Conservation (phyloP, 2,329 filamentous ascomycete species). For the Curvularia sp. region DNA sequence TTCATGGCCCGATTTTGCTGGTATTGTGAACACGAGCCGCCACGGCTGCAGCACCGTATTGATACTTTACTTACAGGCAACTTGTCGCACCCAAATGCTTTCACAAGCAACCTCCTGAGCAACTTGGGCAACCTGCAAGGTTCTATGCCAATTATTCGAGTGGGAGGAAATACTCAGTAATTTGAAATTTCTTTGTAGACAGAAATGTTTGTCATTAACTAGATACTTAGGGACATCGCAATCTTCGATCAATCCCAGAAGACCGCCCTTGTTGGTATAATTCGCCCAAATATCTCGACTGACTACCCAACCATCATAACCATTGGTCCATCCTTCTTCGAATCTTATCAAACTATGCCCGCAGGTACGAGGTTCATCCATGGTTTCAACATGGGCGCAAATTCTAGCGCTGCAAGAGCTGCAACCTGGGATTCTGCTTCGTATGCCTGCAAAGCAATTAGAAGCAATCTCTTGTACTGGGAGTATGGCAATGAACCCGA, state of each 20-base stretch:
- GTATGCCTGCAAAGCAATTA: constrained; percentile 64
- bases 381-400: constrained; percentile 67
- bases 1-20: constrained; percentile 15
- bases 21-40: background rate
- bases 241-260: constrained; percentile 11
- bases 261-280: constrained; percentile 56
- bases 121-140: constrained; percentile 63
- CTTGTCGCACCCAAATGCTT: constrained; percentile 62
- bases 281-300: constrained; percentile 57
- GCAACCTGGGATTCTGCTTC: constrained; percentile 63
- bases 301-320: constrained; percentile 68
- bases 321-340: constrained; percentile 68
- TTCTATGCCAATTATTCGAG: constrained; percentile 65
- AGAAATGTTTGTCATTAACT: constrained; percentile 57
- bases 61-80: constrained; percentile 52
- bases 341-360: constrained; percentile 64
- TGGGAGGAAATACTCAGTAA: constrained; percentile 71
- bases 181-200: constrained; percentile 59
- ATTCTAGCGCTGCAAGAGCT: constrained; percentile 49
- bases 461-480: constrained; percentile 62
- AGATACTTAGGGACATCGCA: constrained; percentile 42
- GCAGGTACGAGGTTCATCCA: constrained; percentile 63
- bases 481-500: constrained; percentile 71
- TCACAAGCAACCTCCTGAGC: constrained; percentile 65
- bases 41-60: background rate